phyloP scores from a whole-genome alignment of 1,139 yeast genomes.

The Magnusiomyces paraingens region DNA sequence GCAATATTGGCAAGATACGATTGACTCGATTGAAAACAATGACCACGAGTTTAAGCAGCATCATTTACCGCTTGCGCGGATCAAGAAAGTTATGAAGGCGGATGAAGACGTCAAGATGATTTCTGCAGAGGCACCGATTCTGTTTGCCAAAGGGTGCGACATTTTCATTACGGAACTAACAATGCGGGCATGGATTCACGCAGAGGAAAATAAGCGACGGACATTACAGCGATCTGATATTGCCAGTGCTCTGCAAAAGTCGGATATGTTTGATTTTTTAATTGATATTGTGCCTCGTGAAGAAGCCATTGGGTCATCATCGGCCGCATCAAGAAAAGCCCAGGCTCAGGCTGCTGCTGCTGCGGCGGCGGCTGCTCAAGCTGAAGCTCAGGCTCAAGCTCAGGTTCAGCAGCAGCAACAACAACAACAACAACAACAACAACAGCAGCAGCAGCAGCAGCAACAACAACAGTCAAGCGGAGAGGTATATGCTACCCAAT shows the following conservation, averaged over 20 bases:
- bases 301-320: slow-evolving; percentile 27
- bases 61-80: slow-evolving; percentile 89
- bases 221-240: slow-evolving; percentile 91
- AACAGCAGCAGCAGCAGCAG: slow-evolving; percentile 8
- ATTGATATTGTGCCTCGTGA: slow-evolving; percentile 90
- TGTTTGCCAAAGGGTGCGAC: slow-evolving; percentile 97
- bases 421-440: slow-evolving; percentile 9
- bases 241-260: slow-evolving; percentile 88
- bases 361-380: slow-evolving; percentile 13
- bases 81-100: slow-evolving; percentile 94
- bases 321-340: slow-evolving; percentile 9
- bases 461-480: slow-evolving; percentile 8
- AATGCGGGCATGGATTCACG: slow-evolving; percentile 98
- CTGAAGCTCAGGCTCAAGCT: slow-evolving; percentile 9
- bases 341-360: slow-evolving; percentile 17
- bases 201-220: slow-evolving; percentile 90
- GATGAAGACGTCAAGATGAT: slow-evolving; percentile 98
- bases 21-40: slow-evolving; percentile 82
- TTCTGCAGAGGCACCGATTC: slow-evolving; percentile 93
- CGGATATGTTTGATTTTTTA: slow-evolving; percentile 94
- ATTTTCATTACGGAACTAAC: slow-evolving; percentile 93
- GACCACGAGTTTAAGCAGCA: slow-evolving; percentile 91
- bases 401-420: slow-evolving; percentile 9
- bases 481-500: not conserved
- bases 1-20: slow-evolving; percentile 91